These are phyloP conservation scores for Trichosporon asahii DNA, from an alignment of 1,284 basidiomycete genomes.

Conservation along the genomic window DNA sequence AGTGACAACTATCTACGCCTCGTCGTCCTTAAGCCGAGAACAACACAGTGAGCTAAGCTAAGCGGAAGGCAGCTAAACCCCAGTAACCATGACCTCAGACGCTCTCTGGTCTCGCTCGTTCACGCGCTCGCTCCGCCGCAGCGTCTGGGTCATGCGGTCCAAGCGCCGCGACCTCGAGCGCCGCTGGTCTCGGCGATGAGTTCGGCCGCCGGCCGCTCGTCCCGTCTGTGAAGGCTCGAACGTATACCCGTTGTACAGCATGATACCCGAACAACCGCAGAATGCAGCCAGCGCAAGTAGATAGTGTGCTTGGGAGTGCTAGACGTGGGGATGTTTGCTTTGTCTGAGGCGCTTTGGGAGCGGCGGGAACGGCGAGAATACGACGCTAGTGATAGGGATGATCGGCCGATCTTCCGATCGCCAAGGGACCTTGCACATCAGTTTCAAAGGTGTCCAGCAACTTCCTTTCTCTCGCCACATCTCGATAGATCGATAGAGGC, in stretches of 20 bases:
- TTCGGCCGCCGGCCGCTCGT: background rate
- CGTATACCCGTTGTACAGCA: background rate
- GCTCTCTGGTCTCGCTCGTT: background rate
- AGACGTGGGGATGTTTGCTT: background rate
- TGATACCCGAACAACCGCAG: background rate
- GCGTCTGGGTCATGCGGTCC: constrained; percentile 6
- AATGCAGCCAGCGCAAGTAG: background rate
- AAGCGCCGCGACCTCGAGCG: constrained; percentile 9
- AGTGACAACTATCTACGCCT: too few relatives aligned
- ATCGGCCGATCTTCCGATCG: background rate
- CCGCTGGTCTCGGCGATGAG: background rate
- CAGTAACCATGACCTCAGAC: constrained; percentile 5
- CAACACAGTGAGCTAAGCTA: background rate
- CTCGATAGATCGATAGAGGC: background rate
- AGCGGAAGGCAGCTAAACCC: background rate
- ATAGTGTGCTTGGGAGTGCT: background rate
- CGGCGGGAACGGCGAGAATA: background rate
- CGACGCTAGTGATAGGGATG: background rate
- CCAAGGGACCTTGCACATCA: background rate
- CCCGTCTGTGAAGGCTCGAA: background rate
- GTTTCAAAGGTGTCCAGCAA: background rate
- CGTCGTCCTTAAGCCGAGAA: too few relatives aligned
- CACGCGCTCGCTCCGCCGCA: background rate
- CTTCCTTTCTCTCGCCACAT: too few relatives aligned
- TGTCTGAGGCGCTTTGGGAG: background rate